Evolutionary conservation across 2,329 filamentous ascomycete genomes (phyloP).

Genomic region (Thermomyces lanuginosus): DNA sequence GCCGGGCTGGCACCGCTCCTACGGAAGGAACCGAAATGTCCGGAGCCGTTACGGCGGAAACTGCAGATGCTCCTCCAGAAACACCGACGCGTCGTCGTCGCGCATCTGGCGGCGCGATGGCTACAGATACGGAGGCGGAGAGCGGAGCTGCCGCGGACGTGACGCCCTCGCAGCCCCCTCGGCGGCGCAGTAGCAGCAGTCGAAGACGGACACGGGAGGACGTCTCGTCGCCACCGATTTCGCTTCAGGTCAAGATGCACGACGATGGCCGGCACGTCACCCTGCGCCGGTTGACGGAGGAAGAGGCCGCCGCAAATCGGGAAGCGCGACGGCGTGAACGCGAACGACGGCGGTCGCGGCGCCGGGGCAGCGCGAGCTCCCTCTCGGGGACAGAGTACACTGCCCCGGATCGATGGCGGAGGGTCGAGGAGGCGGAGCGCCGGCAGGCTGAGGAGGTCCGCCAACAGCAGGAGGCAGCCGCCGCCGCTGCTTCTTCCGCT

Average conservation of each 20-base stretch:
- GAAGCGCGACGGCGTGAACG: conserved; percentile 37
- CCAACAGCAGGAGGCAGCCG: conserved; percentile 20
- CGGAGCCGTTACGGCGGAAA: conserved; percentile 13
- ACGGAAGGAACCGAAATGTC: conserved; percentile 20
- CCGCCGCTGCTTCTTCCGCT: conserved; percentile 12
- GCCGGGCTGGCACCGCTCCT: conserved; percentile 14
- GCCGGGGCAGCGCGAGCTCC: conserved; percentile 26
- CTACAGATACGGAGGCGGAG: conserved; percentile 15
- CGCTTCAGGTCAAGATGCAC: conserved; percentile 49
- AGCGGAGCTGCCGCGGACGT: conserved; percentile 17
- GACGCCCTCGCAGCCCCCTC: conserved; percentile 17
- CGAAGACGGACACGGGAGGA: conserved; percentile 15
- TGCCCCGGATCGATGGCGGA: conserved; percentile 29
- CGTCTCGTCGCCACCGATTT: conserved; percentile 42
- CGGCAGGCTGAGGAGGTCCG: conserved; percentile 30
- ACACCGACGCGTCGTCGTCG: conserved; percentile 22
- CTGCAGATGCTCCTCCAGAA: conserved; percentile 22
- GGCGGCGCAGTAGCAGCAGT: conserved; percentile 15
- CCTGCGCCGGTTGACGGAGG: conserved; percentile 42
- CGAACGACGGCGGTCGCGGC: conserved; percentile 24
- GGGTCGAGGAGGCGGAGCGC: conserved; percentile 34
- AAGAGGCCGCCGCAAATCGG: conserved; percentile 45
- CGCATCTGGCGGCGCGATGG: conserved; percentile 5
- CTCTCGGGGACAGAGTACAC: conserved; percentile 24
- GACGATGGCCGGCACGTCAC: conserved; percentile 48